Conservation (phyloP, 805 yeast species). For the Nakazawaea wickerhamii region DNA sequence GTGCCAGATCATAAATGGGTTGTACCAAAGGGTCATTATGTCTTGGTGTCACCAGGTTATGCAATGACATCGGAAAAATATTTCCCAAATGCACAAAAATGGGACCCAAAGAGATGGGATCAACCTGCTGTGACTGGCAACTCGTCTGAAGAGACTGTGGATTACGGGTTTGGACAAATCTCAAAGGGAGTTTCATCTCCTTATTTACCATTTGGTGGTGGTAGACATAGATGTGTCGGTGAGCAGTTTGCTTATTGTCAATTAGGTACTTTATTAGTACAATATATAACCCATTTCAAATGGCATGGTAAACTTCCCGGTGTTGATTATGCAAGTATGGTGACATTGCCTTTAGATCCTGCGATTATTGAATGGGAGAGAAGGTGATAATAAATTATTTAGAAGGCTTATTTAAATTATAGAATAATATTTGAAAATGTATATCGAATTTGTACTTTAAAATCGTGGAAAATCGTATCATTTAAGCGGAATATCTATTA, state of each 20-base stretch:
- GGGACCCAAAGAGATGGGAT: conserved; percentile 89
- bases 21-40: conserved; percentile 86
- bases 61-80: conserved; percentile 70
- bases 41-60: conserved; percentile 91
- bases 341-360: conserved; percentile 80
- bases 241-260: conserved; percentile 97
- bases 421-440: background rate
- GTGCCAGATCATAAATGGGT: conserved; percentile 55
- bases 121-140: conserved; percentile 20
- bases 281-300: conserved; percentile 67
- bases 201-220: conserved; percentile 97
- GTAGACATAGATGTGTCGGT: conserved; percentile 98
- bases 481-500: no score
- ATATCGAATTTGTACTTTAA: no score
- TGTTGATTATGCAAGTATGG: conserved; percentile 86
- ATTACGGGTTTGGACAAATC: conserved; percentile 95
- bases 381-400: conserved; percentile 14
- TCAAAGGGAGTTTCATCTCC: conserved; percentile 96
- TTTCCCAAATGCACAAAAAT: conserved; percentile 71
- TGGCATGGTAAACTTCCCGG: conserved; percentile 70
- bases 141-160: conserved; percentile 46
- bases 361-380: conserved; percentile 66
- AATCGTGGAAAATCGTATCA: no score
- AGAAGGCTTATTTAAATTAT: background rate
- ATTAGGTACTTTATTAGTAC: conserved; percentile 76